Evolutionary conservation across 768 basidiomycete species (phyloP), one percentile per base, ranked within the genome.

Genomic region (Gelatoporia subvermispora): DNA sequence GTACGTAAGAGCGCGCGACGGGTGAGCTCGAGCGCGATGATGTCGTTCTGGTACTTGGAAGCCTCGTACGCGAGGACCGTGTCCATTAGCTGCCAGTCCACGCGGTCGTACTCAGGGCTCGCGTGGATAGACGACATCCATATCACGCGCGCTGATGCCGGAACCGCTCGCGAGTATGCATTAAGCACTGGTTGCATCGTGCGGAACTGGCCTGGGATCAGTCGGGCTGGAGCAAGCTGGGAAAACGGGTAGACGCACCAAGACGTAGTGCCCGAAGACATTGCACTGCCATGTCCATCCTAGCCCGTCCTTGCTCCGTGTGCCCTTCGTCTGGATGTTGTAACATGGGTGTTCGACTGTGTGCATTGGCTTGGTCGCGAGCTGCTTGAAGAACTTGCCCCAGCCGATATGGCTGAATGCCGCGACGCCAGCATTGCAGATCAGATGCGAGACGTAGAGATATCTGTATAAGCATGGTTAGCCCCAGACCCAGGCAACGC

Each of bases 261-360:
- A 66, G 23, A 74, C 75, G 60, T 84, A 93, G 64, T 92, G 89
- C 0, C 84, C 82, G 48, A 93, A 91, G 22, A 91, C 67, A 57
- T 93, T 93, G 50, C 80, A 85, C 60, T 92, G 88, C 88, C 89
- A 93, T 7, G 83, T 77, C 75, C 77, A 84, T 2, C 91, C 91
- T 0, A 91, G 66, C 4, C 84, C 81, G 54, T 93, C 88, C 3
- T 67, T 65, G 53, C 79, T 87, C 43, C 74, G 55, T 52, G 82
- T 75, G 8, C 85, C 88, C 10, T 50, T 59, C 23, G 71, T 63
- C 61, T 93, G 88, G 3, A 71, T 49, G 58, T 83, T 77, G 64
- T 64, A 90, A 13, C 45, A 54, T 1, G 87, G 88, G 3, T 66
- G 48, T 4, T 82, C 80, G 38, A 86, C 62, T 3, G 75, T 70